Evolutionary conservation across 768 basidiomycete species (phyloP).

Genomic region (Psilocybe tampanensis): DNA sequence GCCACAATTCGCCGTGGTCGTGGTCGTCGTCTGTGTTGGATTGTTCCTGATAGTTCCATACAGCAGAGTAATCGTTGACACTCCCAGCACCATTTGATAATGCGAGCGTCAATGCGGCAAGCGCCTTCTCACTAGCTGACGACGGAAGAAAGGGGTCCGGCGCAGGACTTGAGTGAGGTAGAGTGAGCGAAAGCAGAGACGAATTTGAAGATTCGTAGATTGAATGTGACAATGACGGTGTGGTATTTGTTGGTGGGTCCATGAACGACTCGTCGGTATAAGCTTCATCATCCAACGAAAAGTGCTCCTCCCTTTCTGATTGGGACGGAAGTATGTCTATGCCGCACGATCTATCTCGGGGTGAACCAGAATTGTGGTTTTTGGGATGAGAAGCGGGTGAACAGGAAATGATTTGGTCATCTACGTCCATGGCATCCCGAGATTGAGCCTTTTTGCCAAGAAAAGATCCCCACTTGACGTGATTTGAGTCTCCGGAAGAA

Average conservation of each 20-base stretch:
- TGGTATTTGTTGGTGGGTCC: background rate
- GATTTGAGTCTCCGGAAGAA: conserved; percentile 40
- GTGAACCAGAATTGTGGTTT: conserved; percentile 5
- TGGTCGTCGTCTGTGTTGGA: conserved; percentile 17
- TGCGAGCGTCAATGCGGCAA: conserved; percentile 28
- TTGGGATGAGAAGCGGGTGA: background rate
- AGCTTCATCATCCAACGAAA: background rate
- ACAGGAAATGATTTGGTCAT: conserved; percentile 5
- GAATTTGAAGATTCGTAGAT: conserved; percentile 15
- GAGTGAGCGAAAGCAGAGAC: conserved; percentile 19
- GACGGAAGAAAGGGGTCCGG: background rate
- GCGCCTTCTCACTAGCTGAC: conserved; percentile 21
- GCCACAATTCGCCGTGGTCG: conserved; percentile 28
- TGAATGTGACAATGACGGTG: conserved; percentile 13
- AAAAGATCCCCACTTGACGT: conserved; percentile 21
- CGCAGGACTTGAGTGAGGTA: conserved; percentile 4
- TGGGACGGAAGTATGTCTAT: background rate
- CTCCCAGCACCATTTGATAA: conserved; percentile 30
- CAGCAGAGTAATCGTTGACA: conserved; percentile 28
- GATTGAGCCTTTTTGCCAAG: conserved; percentile 44
- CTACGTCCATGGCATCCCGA: conserved; percentile 31
- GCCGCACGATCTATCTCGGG: conserved; percentile 7
- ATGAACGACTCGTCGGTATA: background rate
- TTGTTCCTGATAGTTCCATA: conserved; percentile 20
- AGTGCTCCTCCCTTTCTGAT: background rate